Evolutionary conservation across 148 eudicot genomes (phyloP).

Genomic region (Oxyria digyna): DNA sequence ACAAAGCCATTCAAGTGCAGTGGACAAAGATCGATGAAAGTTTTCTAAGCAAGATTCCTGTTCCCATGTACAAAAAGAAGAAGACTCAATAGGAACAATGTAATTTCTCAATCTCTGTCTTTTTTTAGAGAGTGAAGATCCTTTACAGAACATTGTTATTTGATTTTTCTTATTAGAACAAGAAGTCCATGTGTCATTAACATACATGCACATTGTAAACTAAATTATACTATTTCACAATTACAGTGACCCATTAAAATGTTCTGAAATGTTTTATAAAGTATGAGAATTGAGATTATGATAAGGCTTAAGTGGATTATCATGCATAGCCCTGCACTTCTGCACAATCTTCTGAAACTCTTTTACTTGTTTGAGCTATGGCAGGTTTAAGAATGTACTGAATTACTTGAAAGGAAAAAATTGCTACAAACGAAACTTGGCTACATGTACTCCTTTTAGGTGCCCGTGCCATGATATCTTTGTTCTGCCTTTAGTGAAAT

Average conservation of each 20-base stretch:
- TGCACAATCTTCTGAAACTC: neutral
- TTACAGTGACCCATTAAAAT: neutral
- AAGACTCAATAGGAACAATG: slow-evolving; percentile 53
- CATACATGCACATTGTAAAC: neutral
- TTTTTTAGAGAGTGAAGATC: neutral
- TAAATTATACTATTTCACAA: neutral
- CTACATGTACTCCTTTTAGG: neutral
- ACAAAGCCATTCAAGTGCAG: slow-evolving; percentile 25
- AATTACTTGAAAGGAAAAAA: neutral
- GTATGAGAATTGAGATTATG: neutral
- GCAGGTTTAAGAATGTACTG: neutral
- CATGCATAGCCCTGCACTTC: neutral
- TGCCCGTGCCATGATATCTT: neutral
- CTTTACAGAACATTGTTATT: neutral
- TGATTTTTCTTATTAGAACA: neutral
- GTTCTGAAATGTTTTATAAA: neutral
- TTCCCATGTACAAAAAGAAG: slow-evolving; percentile 44
- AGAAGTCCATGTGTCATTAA: neutral
- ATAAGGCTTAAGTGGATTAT: neutral
- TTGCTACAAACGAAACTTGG: neutral
- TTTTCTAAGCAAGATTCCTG: slow-evolving; percentile 41
- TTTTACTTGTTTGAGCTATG: neutral
- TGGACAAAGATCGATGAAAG: slow-evolving; percentile 43
- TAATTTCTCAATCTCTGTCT: slow-evolving; percentile 18
- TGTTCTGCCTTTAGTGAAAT: neutral